Base-by-base conservation (phyloP, 2,329 filamentous ascomycete genomes). In the Aulographum hederae region DNA sequence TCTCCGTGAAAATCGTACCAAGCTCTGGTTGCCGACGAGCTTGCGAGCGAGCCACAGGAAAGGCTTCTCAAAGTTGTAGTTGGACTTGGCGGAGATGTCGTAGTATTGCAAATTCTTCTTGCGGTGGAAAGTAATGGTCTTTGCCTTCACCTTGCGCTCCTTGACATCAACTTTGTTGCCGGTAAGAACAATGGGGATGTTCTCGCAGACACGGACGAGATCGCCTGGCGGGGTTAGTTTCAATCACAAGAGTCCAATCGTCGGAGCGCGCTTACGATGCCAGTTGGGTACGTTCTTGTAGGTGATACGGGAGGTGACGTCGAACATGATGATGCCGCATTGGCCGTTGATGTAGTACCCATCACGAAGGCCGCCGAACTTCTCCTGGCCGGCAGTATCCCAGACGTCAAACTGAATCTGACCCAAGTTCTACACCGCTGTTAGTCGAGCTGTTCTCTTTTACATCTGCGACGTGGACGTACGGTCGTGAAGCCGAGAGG, bases 201-300 rank as follows among this genome's bases (percentile, higher is more conserved):
- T 92, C 73, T 98, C 86, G 68, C 86, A 95, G 53, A 98, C 86
- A 63, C 86, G 89, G 63, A 94, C 85, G 50, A 98, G 75, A 54
- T 98, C 89, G 68, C 85, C 84, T 93, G 41, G 18, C 10, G 5
- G 6, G 35, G 26, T 36, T 32, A 37, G 34, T 25, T 30, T 18
- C 17, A 16, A 20, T 30, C 15, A 11, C 18, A 28, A n/a, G n/a
- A n/a, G 17, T 12, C 6, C n/a, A 6, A 17, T 14, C n/a, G 18
- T n/a, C 4, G 21, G 20, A 25, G 11, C 19, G 37, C 38, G 74
- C 82, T 58, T 76, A 93, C 89, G 89, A 65, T 98, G 89, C 89
- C 89, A 98, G 79, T 95, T 95, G 66, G 89, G 89, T 43, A 98
- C 89, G 69, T 98, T 98, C 79, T 98, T 98, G 78, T 98, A 98